Conservation (phyloP, 2,329 filamentous ascomycete genomes). For the Penicillium thymicola region DNA sequence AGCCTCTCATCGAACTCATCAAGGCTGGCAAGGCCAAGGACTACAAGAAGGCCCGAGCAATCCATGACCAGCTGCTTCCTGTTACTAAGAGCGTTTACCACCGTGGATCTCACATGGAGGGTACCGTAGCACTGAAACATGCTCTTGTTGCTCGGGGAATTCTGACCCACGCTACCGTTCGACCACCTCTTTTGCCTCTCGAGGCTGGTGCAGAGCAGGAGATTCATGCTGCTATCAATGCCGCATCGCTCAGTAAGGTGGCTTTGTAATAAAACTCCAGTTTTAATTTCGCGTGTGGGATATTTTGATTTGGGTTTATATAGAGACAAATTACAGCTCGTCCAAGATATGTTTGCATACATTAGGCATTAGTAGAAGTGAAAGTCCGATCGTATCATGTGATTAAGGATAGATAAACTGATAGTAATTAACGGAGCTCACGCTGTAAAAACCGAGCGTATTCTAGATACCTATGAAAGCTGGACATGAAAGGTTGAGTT, state of each 20-base stretch:
- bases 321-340: background rate
- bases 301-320: background rate
- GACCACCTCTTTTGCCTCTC: constrained; percentile 46
- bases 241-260: constrained; percentile 12
- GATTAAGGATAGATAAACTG: background rate
- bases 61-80: constrained; percentile 52
- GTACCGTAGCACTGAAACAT: constrained; percentile 53
- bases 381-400: too few species aligned
- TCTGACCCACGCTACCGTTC: constrained; percentile 49
- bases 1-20: constrained; percentile 51
- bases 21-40: constrained; percentile 51
- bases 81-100: constrained; percentile 55
- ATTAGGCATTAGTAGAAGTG: background rate
- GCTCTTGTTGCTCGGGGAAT: constrained; percentile 52
- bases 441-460: background rate
- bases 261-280: constrained; percentile 29
- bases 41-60: constrained; percentile 47
- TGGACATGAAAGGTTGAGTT: background rate
- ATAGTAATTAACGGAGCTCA: background rate
- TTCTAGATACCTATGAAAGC: background rate
- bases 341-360: background rate
- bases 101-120: constrained; percentile 55
- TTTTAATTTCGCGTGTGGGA: constrained; percentile 11
- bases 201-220: constrained; percentile 16
- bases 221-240: constrained; percentile 16